Evolutionary conservation across 2,329 filamentous ascomycete genomes (phyloP), one percentile per base, ranked within the genome.

Genomic region (Verticillium nubilum): DNA sequence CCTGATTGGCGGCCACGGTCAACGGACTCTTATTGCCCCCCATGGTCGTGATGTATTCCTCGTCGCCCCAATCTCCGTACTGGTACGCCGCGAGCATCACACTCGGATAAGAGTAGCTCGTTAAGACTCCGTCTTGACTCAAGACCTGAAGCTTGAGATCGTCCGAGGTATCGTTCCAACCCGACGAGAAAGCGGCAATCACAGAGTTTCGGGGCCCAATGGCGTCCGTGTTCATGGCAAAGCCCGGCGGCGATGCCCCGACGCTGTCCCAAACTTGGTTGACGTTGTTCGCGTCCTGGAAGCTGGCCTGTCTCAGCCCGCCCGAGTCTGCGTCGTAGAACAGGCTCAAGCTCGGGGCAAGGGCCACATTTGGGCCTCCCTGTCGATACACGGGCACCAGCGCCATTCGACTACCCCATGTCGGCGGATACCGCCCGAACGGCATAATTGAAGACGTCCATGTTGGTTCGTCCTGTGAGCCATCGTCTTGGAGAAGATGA

Each of bases 111-210:
- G 37, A 15, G 19, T 63, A 56, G 4, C 54, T 53, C 10, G 54
- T 15, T 4, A 47, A 23, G 12, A 10, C 2, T 5, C 19, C 42
- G 19, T 47, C 42, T 7, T 23, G 9, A 9, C 17, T 55, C 27
- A 63, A 26, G 2, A 63, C 56, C 29, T 63, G 61, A 23, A 63
- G 56, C 3, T 58, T 61, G 33, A 63, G 56, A 12, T 58, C 56
- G 42, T 47, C 42, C 10, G 42, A 47, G 2, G 52, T 60, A 31
- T 54, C 50, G 19, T 63, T 54, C 31, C 61, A 63, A 5, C 61
- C 61, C 12, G 55, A 52, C 1, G 61, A 60, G 19, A 63, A 63
- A 15, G 59, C 60, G 4, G 61, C 15, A 17, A 63, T 59, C 4
- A 57, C 37, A 9, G 61, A n/a, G n/a, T n/a, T n/a, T n/a, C n/a